Base-by-base conservation (phyloP, 257 asterid genomes). In the Datura wrightii region DNA sequence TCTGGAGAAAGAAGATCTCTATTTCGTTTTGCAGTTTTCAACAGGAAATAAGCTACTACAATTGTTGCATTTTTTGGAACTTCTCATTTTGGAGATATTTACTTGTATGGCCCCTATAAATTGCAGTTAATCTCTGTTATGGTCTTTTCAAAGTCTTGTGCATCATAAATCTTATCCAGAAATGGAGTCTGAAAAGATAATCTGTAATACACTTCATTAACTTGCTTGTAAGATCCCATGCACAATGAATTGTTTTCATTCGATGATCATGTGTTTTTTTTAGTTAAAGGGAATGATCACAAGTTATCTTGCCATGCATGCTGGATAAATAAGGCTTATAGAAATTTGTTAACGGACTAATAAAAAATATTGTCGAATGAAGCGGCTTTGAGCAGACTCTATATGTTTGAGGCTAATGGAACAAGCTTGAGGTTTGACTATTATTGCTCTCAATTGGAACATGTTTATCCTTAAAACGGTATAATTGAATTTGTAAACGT, bases 1-100 rank as follows among this genome's bases (percentile, higher is more conserved):
- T 53, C 54, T 24, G 85, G 37, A 44, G 82, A 82, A 80, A 44
- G 82, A 82, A 80, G 65, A 89, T 78, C 82, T 84, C 39, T 16
- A 59, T 24, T 9, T 14, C 79, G 10, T 41, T 65, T 52, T 37
- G 34, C 39, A 46, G 19, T 63, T 80, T 79, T 84, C 84, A n/a
- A 78, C 74, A 69, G 87, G 60, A 72, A 78, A 76, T 76, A 76
- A 76, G 63, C 19, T 74, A 24, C 60, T 52, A 76, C 14, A 52
- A 82, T 60, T 86, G 60, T 44, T 80, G 10, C 5, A 48, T 34
- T 60, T 54, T 76, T 60, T 56, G n/a, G 41, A 52, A 3, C n/a
- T 48, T 52, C 42, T 5, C 74, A 54, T 80, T 31, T 52, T 83
- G 84, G 24, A 41, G 53, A 41, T 18, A 72, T 16, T 80, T 56